phyloP scores from a whole-genome alignment of 2,329 filamentous ascomycete species.

The Ophiocordyceps camponoti-leonardi region DNA sequence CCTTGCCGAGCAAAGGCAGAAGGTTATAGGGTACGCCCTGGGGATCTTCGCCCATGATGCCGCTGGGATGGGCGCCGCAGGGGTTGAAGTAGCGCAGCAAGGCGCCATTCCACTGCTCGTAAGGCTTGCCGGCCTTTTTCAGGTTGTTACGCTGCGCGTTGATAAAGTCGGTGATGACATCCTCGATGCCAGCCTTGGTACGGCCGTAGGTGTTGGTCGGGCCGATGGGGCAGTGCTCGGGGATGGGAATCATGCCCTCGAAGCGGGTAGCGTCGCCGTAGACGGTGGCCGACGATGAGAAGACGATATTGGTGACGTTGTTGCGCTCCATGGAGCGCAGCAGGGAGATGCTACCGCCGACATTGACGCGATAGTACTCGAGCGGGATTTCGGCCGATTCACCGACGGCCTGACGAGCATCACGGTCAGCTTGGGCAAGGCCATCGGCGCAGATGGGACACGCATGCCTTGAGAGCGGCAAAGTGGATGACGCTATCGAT shows the following conservation, averaged over 20 bases:
- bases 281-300: slow-evolving; percentile 94
- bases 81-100: slow-evolving; percentile 97
- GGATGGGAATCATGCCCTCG: slow-evolving; percentile 97
- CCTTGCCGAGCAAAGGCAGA: slow-evolving; percentile 82
- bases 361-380: slow-evolving; percentile 96
- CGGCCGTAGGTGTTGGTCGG: slow-evolving; percentile 96
- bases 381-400: slow-evolving; percentile 88
- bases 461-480: slow-evolving; percentile 69
- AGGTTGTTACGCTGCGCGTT: slow-evolving; percentile 71
- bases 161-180: slow-evolving; percentile 80
- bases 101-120: slow-evolving; percentile 79
- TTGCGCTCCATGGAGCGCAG: slow-evolving; percentile 75
- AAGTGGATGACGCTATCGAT: slow-evolving; percentile 99
- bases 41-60: slow-evolving; percentile 96
- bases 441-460: not conserved
- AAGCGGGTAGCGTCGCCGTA: slow-evolving; percentile 96
- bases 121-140: slow-evolving; percentile 61
- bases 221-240: slow-evolving; percentile 87
- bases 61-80: slow-evolving; percentile 81
- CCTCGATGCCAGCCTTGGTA: slow-evolving; percentile 87
- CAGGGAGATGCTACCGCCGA: slow-evolving; percentile 77
- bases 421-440: slow-evolving; percentile 4
- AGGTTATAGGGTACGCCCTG: slow-evolving; percentile 93
- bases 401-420: slow-evolving; percentile 57
- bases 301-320: slow-evolving; percentile 93